Conservation (phyloP, 2,329 filamentous ascomycete genomes). For the Exserohilum turcica region DNA sequence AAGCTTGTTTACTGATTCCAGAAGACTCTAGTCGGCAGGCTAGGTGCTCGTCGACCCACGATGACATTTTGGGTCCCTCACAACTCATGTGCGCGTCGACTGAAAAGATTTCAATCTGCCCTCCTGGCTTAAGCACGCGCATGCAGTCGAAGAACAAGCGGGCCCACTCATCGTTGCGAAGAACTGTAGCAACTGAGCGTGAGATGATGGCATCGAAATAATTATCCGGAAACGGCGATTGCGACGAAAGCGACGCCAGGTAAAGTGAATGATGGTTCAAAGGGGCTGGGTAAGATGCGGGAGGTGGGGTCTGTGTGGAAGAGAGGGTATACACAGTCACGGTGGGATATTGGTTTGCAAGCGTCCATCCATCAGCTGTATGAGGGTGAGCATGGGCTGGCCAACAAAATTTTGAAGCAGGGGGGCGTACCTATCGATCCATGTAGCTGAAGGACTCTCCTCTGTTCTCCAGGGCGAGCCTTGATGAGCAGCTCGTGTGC, state of each 20-base stretch:
- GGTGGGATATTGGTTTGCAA: constrained; percentile 32
- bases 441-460: constrained; percentile 32
- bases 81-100: constrained; percentile 33
- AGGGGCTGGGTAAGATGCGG: constrained; percentile 32
- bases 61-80: constrained; percentile 27
- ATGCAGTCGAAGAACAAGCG: constrained; percentile 37
- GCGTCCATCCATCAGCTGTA: constrained; percentile 35
- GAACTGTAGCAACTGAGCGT: constrained; percentile 27
- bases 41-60: constrained; percentile 34
- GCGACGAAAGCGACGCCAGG: constrained; percentile 26
- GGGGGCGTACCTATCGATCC: constrained; percentile 28
- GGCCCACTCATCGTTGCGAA: constrained; percentile 36
- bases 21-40: constrained; percentile 27
- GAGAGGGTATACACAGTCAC: constrained; percentile 34
- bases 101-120: constrained; percentile 34
- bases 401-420: neutral
- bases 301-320: constrained; percentile 23
- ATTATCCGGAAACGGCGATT: constrained; percentile 31
- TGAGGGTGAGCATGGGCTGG: constrained; percentile 5
- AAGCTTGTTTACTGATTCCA: constrained; percentile 29
- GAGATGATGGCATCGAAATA: constrained; percentile 37
- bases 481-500: constrained; percentile 30
- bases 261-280: constrained; percentile 37
- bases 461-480: constrained; percentile 28
- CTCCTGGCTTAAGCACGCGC: constrained; percentile 36